A percentile compares a stretch with the other conserved stretches of the same genome.
Conservation (phyloP, 345 rosid species). For the Sonneratia caseolaris region DNA sequence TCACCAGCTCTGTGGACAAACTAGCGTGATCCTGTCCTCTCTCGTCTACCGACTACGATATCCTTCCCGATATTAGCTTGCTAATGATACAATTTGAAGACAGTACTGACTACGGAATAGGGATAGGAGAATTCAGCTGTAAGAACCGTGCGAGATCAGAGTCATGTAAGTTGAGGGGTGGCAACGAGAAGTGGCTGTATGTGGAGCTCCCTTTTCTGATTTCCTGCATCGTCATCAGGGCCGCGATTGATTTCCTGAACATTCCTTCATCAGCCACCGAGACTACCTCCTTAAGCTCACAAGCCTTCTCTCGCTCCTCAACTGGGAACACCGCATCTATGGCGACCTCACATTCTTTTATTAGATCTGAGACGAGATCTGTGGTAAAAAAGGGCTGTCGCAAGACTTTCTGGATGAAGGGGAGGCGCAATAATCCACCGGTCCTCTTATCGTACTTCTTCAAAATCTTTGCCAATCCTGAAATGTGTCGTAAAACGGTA, state of each 20-base stretch:
- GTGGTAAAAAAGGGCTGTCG: slow-evolving; percentile 71
- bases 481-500: background rate
- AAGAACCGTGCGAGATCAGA: slow-evolving; percentile 33
- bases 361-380: slow-evolving; percentile 62
- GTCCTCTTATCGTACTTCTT: slow-evolving; percentile 88
- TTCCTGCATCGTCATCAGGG: slow-evolving; percentile 63
- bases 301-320: slow-evolving; percentile 14
- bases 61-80: background rate
- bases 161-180: slow-evolving; percentile 62
- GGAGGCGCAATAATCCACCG: slow-evolving; percentile 41
- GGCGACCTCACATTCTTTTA: slow-evolving; percentile 60
- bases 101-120: slow-evolving; percentile 22
- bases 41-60: background rate
- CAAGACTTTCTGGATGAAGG: slow-evolving; percentile 61
- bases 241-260: slow-evolving; percentile 67
- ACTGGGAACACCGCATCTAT: slow-evolving; percentile 48
- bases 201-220: slow-evolving; percentile 82
- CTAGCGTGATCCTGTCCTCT: background rate
- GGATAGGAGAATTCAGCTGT: slow-evolving; percentile 45
- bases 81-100: background rate
- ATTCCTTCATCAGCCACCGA: slow-evolving; percentile 44
- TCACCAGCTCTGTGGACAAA: too few species aligned
- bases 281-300: slow-evolving; percentile 17
- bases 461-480: slow-evolving; percentile 73
- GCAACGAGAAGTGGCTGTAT: slow-evolving; percentile 50